Percentiles rank a stretch among this genome's conserved stretches.
phyloP scores from a whole-genome alignment of 2,329 filamentous ascomycete genomes.

The Penicillium sp. region DNA sequence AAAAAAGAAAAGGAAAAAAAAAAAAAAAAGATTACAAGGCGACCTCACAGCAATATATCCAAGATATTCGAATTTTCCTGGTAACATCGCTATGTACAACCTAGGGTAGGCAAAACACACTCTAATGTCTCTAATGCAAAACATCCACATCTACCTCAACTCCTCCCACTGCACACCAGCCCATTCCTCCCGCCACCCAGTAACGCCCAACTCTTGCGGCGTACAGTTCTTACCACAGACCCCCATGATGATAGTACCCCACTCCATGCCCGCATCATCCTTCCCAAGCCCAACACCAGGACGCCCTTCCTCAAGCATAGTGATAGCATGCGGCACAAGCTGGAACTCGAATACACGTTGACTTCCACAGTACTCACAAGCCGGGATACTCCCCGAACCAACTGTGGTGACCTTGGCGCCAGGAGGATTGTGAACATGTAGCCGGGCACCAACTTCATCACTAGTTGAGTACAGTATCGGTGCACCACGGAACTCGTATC shows the following conservation, averaged over 20 bases:
- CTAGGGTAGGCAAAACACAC: background rate
- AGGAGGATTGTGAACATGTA: constrained; percentile 40
- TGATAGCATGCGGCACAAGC: constrained; percentile 85
- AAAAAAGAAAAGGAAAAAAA: too few relatives aligned
- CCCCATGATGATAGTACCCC: constrained; percentile 86
- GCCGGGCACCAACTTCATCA: constrained; percentile 68
- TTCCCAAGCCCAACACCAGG: constrained; percentile 55
- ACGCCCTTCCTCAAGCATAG: constrained; percentile 76
- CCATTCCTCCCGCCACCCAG: constrained; percentile 91
- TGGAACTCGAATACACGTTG: constrained; percentile 85
- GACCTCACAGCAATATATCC: background rate
- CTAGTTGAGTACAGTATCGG: constrained; percentile 77
- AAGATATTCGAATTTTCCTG: background rate
- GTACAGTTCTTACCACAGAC: constrained; percentile 81
- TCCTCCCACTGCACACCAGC: constrained; percentile 98
- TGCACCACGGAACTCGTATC: constrained; percentile 71
- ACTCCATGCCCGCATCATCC: constrained; percentile 83
- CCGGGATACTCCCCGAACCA: constrained; percentile 56
- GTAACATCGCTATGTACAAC: background rate
- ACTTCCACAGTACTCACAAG: constrained; percentile 72
- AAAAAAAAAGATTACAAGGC: background rate
- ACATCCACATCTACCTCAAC: constrained; percentile 22
- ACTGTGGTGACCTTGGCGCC: constrained; percentile 29
- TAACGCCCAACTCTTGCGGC: constrained; percentile 58
- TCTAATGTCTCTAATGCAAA: background rate